These are phyloP conservation scores for Thymus mandschuricus DNA, from an alignment of 257 asterid species.

Conservation along the genomic window DNA sequence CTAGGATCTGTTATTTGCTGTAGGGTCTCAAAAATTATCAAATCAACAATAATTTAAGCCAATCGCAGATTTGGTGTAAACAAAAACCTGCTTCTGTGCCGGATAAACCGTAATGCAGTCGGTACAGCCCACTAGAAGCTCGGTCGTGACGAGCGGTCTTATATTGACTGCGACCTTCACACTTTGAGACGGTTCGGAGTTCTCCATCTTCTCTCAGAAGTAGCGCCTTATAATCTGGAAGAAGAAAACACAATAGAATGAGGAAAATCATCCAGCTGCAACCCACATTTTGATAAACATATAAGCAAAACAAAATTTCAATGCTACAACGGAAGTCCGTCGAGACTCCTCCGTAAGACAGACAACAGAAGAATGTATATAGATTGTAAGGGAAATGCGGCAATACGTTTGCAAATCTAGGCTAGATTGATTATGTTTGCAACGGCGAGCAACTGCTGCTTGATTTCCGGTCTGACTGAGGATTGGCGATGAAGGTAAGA, in stretches of 20 bases:
- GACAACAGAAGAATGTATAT: neutral
- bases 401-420: constrained; percentile 1
- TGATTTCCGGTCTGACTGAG: neutral
- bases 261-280: constrained; percentile 20
- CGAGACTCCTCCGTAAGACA: no score
- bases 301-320: neutral
- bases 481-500: neutral
- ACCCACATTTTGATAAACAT: constrained; percentile 8
- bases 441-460: neutral
- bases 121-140: constrained; percentile 89
- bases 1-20: no score
- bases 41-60: neutral
- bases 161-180: constrained; percentile 90
- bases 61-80: neutral
- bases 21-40: neutral
- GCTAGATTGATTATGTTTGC: neutral
- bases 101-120: constrained; percentile 84
- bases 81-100: constrained; percentile 71
- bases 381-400: neutral
- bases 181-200: constrained; percentile 61
- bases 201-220: constrained; percentile 55
- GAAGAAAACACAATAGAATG: neutral
- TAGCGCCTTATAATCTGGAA: constrained; percentile 29
- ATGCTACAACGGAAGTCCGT: no score
- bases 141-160: constrained; percentile 86